Evolutionary conservation across 208 protist genomes (phyloP).

Genomic region (Leptomonas pyrrhocoris): DNA sequence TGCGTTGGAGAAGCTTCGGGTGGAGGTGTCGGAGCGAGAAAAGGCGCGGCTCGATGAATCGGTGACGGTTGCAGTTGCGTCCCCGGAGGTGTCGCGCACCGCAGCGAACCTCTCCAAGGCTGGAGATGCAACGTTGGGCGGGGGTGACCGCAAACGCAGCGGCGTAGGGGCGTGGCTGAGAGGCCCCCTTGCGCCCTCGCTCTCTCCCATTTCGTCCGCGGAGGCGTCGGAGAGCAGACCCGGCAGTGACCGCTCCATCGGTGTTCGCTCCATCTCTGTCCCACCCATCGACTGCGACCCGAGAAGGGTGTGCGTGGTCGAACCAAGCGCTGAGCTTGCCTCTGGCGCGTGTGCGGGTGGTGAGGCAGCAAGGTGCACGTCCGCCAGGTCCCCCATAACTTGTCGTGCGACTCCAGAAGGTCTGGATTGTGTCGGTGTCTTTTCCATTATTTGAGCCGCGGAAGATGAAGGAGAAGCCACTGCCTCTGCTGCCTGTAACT

Average conservation of each 20-base stretch:
- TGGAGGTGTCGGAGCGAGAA: slow-evolving; percentile 20
- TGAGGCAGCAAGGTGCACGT: background rate
- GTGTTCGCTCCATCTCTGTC: slow-evolving; percentile 15
- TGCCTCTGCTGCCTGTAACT: background rate
- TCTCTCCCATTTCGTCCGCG: slow-evolving; percentile 4
- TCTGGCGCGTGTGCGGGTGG: background rate
- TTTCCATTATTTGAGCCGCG: background rate
- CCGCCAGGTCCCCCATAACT: background rate
- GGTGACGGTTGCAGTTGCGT: background rate
- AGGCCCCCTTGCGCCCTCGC: slow-evolving; percentile 3
- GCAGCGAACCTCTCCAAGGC: background rate
- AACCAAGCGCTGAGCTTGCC: background rate
- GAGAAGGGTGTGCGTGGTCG: background rate
- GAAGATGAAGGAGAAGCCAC: background rate
- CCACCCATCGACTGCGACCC: slow-evolving; percentile 6
- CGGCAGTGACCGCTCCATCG: slow-evolving; percentile 8
- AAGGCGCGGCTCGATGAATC: background rate
- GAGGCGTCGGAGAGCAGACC: background rate
- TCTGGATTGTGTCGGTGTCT: background rate
- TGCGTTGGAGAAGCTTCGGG: slow-evolving; percentile 10
- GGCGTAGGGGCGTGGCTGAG: slow-evolving; percentile 25
- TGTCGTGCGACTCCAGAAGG: background rate
- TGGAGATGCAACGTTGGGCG: background rate
- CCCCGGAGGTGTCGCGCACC: background rate
- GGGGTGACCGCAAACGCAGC: background rate